Conservation (phyloP, 352 stramenopile genomes). For the Phytophthora hibernalis region DNA sequence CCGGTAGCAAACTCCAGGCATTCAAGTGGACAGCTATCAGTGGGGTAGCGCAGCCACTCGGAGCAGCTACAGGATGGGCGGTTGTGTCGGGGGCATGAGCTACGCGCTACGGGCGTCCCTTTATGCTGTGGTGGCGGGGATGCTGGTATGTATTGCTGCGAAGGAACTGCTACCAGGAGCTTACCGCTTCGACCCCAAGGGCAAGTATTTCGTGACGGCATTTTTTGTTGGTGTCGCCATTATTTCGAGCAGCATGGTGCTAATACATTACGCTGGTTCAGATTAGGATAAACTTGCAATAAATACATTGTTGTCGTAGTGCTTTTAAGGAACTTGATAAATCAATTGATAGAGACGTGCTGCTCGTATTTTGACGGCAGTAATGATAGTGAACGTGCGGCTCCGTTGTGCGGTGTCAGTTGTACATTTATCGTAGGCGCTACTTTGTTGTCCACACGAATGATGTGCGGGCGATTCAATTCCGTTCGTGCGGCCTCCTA, state of each 20-base stretch:
- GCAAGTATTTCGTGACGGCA: slow-evolving; percentile 87
- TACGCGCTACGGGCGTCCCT: slow-evolving; percentile 85
- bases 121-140: slow-evolving; percentile 93
- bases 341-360: background rate
- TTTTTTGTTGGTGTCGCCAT: slow-evolving; percentile 89
- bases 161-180: slow-evolving; percentile 93
- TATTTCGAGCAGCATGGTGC: slow-evolving; percentile 89
- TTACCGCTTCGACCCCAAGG: slow-evolving; percentile 88
- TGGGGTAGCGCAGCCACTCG: slow-evolving; percentile 92
- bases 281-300: slow-evolving; percentile 22
- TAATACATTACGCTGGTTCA: slow-evolving; percentile 80
- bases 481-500: background rate
- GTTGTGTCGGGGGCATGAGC: slow-evolving; percentile 54
- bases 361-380: background rate
- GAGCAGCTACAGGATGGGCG: slow-evolving; percentile 78
- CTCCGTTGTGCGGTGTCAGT: background rate
- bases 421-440: slow-evolving; percentile 3
- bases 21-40: slow-evolving; percentile 93
- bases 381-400: background rate
- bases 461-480: background rate
- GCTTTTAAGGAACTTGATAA: background rate
- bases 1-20: slow-evolving; percentile 90
- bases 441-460: slow-evolving; percentile 15
- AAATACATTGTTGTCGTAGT: background rate
- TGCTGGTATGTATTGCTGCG: slow-evolving; percentile 93